A percentile compares a stretch with the other conserved stretches of the same genome.
Evolutionary conservation across 2,329 filamentous ascomycete genomes (phyloP).

Genomic region (Incumbomyces delicatus): DNA sequence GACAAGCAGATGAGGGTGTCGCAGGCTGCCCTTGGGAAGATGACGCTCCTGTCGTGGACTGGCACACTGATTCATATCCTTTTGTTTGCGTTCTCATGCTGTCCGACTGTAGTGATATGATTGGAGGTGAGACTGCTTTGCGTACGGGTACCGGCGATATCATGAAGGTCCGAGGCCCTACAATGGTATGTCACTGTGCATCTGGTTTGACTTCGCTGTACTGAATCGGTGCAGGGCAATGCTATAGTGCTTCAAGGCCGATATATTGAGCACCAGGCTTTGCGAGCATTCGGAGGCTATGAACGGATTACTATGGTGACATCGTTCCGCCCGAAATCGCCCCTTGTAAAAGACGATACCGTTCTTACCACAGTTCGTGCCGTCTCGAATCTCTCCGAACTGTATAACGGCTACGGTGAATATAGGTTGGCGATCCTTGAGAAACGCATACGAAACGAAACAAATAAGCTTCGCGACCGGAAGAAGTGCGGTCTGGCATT

Average conservation of each 20-base stretch:
- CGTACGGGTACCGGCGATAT: constrained; percentile 43
- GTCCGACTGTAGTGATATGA: constrained; percentile 39
- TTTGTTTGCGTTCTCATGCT: constrained; percentile 46
- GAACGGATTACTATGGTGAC: constrained; percentile 60
- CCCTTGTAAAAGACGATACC: constrained; percentile 49
- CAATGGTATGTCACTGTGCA: constrained; percentile 29
- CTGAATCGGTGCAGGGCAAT: constrained; percentile 40
- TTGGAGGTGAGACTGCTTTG: constrained; percentile 49
- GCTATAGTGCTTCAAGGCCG: constrained; percentile 58
- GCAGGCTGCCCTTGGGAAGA: constrained; percentile 21
- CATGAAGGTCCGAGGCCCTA: constrained; percentile 36
- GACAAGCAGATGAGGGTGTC: constrained; percentile 19
- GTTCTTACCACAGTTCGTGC: constrained; percentile 50
- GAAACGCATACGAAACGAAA: constrained; percentile 43
- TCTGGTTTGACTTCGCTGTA: constrained; percentile 8
- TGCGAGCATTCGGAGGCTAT: constrained; percentile 47
- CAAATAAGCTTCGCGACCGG: constrained; percentile 27
- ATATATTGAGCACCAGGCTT: constrained; percentile 56
- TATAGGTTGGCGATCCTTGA: constrained; percentile 56
- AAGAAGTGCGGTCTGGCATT: constrained; percentile 26
- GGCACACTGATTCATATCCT: constrained; percentile 44
- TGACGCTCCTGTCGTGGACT: constrained; percentile 32
- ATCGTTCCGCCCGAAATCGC: constrained; percentile 51
- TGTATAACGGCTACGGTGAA: constrained; percentile 53
- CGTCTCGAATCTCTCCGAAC: constrained; percentile 47